A percentile compares a stretch with the other conserved stretches of the same genome.
phyloP scores from a whole-genome alignment of 164 flowering plant genomes.

The Vitis rupestris region DNA sequence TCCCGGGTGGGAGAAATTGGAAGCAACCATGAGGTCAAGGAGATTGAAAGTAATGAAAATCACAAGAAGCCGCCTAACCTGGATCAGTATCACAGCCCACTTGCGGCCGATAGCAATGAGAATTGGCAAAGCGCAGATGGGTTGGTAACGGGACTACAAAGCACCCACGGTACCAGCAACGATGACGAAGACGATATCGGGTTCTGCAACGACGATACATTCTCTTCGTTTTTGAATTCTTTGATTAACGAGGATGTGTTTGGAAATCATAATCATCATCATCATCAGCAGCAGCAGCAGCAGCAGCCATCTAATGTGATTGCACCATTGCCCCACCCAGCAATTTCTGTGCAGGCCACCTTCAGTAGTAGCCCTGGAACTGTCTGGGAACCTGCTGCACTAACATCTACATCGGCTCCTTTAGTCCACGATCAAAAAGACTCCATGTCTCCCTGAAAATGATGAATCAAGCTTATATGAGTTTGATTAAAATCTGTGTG shows the following conservation, averaged over 20 bases:
- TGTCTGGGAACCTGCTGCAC: no score
- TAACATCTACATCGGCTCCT: no score
- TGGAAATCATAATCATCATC: background rate
- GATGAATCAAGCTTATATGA: no score
- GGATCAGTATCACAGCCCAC: background rate
- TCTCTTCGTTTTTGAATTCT: slow-evolving; percentile 42
- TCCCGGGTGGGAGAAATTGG: background rate
- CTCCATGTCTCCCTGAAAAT: no score
- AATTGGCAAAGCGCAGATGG: background rate
- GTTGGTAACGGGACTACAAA: background rate
- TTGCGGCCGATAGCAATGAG: background rate
- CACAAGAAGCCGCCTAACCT: background rate
- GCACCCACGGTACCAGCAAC: background rate
- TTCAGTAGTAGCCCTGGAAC: no score
- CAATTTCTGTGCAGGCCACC: no score
- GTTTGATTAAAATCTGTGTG: no score
- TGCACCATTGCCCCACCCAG: no score
- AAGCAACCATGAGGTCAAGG: no score
- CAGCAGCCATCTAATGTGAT: no score
- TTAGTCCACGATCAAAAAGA: no score
- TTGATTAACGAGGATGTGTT: slow-evolving; percentile 34
- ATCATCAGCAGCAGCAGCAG: slow-evolving; percentile 2
- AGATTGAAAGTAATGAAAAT: background rate
- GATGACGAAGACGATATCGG: slow-evolving; percentile 5
- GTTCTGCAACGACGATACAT: slow-evolving; percentile 21